Conservation (phyloP, 2,329 filamentous ascomycete species). For the Trichophaea hybrida region DNA sequence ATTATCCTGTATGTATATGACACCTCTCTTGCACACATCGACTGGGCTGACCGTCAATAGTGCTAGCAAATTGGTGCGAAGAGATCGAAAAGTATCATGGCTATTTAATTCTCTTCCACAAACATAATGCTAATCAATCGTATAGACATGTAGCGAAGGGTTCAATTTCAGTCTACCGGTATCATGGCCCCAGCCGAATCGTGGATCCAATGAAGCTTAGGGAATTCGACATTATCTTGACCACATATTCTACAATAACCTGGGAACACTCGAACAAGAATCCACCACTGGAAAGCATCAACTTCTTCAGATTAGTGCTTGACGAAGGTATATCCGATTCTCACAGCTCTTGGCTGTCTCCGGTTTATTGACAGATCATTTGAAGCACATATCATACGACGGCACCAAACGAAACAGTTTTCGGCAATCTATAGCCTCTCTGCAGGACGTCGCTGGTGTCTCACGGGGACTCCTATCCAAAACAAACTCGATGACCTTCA, state of each 20-base stretch:
- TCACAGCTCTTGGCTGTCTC: background rate
- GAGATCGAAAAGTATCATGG: conserved; percentile 26
- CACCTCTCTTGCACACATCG: background rate
- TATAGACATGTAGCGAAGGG: conserved; percentile 23
- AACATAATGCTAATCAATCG: conserved; percentile 1
- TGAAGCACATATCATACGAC: conserved; percentile 32
- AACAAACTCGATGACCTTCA: conserved; percentile 34
- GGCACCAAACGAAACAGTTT: conserved; percentile 29
- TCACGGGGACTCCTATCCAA: conserved; percentile 34
- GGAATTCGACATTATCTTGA: conserved; percentile 28
- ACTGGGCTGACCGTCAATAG: conserved; percentile 4
- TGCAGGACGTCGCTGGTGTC: conserved; percentile 31
- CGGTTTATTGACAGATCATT: background rate
- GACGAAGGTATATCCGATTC: conserved; percentile 31
- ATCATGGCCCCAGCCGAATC: conserved; percentile 25
- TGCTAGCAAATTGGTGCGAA: conserved; percentile 26
- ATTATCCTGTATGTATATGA: conserved; percentile 13
- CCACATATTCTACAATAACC: conserved; percentile 29
- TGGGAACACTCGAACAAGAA: conserved; percentile 23
- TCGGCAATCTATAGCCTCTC: conserved; percentile 26
- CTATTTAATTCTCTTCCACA: background rate
- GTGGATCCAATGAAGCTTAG: conserved; percentile 6
- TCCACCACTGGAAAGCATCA: conserved; percentile 2
- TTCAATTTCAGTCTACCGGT: conserved; percentile 14
- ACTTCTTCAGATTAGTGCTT: conserved; percentile 31